Conservation (phyloP, 352 stramenopile genomes). For the Pythium volutum region DNA sequence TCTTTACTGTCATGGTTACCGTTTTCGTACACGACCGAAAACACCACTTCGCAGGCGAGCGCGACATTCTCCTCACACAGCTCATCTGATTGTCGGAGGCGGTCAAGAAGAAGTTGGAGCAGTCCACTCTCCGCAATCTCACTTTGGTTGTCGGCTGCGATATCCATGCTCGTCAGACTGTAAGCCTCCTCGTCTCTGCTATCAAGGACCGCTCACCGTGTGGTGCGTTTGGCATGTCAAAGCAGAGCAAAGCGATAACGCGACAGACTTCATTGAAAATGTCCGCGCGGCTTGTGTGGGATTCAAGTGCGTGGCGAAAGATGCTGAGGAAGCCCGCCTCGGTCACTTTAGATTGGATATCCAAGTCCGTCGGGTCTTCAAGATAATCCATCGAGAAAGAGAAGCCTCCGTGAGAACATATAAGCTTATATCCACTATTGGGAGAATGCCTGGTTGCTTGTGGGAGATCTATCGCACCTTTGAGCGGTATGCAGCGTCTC, state of each 20-base stretch:
- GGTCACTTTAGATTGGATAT: constrained; percentile 58
- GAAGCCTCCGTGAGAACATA: too few species aligned
- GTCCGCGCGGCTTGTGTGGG: constrained; percentile 21
- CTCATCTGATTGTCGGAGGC: constrained; percentile 1
- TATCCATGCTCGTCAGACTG: neutral
- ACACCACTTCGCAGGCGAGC: constrained; percentile 29
- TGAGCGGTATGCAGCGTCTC: constrained; percentile 41
- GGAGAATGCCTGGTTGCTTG: neutral
- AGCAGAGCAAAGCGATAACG: constrained; percentile 44
- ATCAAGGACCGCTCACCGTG: constrained; percentile 37
- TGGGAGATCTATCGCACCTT: constrained; percentile 25
- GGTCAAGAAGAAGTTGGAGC: constrained; percentile 29
- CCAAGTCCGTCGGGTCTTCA: constrained; percentile 42
- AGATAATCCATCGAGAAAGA: neutral
- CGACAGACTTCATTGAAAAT: constrained; percentile 42
- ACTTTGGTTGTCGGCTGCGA: constrained; percentile 50
- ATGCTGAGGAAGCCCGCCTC: constrained; percentile 37
- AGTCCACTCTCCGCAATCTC: constrained; percentile 38
- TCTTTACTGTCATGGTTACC: constrained; percentile 18
- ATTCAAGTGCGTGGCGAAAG: constrained; percentile 28
- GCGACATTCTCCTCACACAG: constrained; percentile 26
- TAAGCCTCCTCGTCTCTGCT: too few species aligned
- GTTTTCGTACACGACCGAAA: constrained; percentile 44
- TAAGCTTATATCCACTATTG: neutral
- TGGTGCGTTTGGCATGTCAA: constrained; percentile 39